phyloP scores from a whole-genome alignment of 1,284 basidiomycete genomes.

The Ceratobasidium theobromae region DNA sequence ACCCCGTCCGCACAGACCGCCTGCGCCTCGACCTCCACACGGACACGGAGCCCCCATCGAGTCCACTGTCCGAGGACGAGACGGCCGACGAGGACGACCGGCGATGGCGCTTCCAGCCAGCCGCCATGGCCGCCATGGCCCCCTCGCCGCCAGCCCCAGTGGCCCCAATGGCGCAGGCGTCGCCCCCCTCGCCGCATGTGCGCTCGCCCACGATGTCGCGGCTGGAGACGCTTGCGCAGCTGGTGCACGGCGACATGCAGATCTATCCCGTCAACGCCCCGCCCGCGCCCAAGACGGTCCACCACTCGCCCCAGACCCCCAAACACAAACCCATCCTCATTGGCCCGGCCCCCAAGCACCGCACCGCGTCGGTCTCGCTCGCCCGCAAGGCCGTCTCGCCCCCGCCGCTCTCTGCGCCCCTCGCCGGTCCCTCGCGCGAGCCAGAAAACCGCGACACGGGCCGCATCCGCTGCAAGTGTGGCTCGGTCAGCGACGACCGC shows the following conservation, averaged over 20 bases:
- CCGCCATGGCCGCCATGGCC: too few relatives aligned
- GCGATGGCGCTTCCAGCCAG: too few relatives aligned
- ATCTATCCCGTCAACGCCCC: slow-evolving; percentile 26
- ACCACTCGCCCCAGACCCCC: background rate
- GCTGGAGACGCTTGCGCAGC: background rate
- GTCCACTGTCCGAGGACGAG: slow-evolving; percentile 10
- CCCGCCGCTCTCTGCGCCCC: too few relatives aligned
- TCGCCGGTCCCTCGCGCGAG: too few relatives aligned
- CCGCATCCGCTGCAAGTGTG: slow-evolving; percentile 36
- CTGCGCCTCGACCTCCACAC: background rate
- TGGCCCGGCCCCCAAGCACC: background rate
- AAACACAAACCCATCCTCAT: background rate
- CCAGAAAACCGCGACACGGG: slow-evolving; percentile 31
- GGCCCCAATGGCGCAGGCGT: too few relatives aligned
- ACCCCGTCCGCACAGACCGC: background rate
- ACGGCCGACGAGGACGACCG: slow-evolving; percentile 15
- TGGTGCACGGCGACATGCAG: slow-evolving; percentile 8
- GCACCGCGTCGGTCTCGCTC: too few relatives aligned
- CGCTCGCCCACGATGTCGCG: background rate
- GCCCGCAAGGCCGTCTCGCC: too few relatives aligned
- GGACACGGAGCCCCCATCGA: slow-evolving; percentile 14
- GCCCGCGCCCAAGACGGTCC: slow-evolving; percentile 14
- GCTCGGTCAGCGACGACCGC: slow-evolving; percentile 33
- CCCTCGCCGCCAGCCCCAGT: too few relatives aligned
- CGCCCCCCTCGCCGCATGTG: background rate